phyloP scores from a whole-genome alignment of 257 asterid species.

The Solanum sitiens region DNA sequence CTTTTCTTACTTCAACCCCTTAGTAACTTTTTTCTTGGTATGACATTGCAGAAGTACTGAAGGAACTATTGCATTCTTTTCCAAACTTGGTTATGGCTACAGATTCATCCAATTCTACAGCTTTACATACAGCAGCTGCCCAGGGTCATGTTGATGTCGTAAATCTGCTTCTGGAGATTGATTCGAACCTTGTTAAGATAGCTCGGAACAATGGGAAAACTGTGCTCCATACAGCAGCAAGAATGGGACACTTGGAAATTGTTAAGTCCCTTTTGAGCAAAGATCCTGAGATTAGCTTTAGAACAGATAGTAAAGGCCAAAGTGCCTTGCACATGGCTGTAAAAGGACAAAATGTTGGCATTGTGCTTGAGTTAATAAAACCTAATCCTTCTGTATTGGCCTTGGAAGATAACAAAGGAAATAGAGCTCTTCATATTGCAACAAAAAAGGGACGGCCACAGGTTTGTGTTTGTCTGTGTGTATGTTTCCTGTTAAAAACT shows the following conservation, averaged over 20 bases:
- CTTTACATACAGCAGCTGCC: constrained; percentile 94
- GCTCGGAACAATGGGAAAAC: constrained; percentile 91
- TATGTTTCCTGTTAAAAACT: neutral
- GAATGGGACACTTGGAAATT: constrained; percentile 94
- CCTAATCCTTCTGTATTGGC: constrained; percentile 67
- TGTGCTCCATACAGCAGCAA: constrained; percentile 87
- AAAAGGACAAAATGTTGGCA: constrained; percentile 74
- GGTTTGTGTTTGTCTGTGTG: constrained; percentile 28
- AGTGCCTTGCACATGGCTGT: constrained; percentile 95
- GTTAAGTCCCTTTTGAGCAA: constrained; percentile 61
- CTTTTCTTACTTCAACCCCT: neutral
- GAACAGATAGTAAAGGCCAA: constrained; percentile 88
- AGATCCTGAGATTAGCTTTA: constrained; percentile 61
- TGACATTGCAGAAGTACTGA: constrained; percentile 61
- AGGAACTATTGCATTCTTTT: constrained; percentile 48
- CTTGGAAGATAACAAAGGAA: constrained; percentile 77
- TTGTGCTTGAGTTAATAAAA: constrained; percentile 71
- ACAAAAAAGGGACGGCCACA: constrained; percentile 76
- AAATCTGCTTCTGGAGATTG: constrained; percentile 68
- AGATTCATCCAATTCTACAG: constrained; percentile 71
- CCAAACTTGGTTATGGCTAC: constrained; percentile 88
- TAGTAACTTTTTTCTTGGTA: neutral
- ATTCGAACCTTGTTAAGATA: constrained; percentile 69
- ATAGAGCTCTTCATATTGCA: constrained; percentile 83
- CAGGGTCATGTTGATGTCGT: constrained; percentile 74